Evolutionary conservation across 179 eudicot species (phyloP).

Genomic region (Patellifolia procumbens): DNA sequence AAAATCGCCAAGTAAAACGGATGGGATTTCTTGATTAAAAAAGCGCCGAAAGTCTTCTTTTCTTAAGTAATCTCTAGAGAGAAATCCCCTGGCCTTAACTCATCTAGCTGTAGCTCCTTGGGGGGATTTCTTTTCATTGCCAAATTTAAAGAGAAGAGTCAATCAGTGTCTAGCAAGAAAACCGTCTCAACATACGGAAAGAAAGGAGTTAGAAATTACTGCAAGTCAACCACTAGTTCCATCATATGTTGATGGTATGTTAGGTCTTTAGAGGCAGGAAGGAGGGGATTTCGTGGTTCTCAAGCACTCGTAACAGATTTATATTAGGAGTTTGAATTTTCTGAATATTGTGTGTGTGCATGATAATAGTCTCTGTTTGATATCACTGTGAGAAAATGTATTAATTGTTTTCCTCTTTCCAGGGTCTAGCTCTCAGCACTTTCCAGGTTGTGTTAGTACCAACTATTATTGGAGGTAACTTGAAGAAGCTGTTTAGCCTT

Average conservation of each 20-base stretch:
- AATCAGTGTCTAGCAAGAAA: neutral
- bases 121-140: too few species aligned
- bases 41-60: too few species aligned
- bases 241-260: neutral
- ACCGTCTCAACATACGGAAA: neutral
- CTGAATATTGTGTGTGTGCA: neutral
- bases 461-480: constrained; percentile 84
- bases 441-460: constrained; percentile 97
- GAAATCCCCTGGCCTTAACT: too few species aligned
- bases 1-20: neutral
- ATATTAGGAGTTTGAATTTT: neutral
- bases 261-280: neutral
- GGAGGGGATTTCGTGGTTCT: neutral
- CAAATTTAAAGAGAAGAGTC: too few species aligned
- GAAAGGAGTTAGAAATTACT: neutral
- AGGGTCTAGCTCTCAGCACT: constrained; percentile 98
- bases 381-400: neutral
- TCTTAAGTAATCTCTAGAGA: too few species aligned
- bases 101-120: too few species aligned
- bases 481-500: constrained; percentile 23
- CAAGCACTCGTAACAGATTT: neutral
- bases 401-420: constrained; percentile 31
- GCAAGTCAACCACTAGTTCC: neutral
- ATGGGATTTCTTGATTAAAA: too few species aligned
- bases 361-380: neutral